Evolutionary conservation across 257 asterid genomes (phyloP), one percentile per base, ranked within the genome.

Genomic region (Phtheirospermum japonicum): DNA sequence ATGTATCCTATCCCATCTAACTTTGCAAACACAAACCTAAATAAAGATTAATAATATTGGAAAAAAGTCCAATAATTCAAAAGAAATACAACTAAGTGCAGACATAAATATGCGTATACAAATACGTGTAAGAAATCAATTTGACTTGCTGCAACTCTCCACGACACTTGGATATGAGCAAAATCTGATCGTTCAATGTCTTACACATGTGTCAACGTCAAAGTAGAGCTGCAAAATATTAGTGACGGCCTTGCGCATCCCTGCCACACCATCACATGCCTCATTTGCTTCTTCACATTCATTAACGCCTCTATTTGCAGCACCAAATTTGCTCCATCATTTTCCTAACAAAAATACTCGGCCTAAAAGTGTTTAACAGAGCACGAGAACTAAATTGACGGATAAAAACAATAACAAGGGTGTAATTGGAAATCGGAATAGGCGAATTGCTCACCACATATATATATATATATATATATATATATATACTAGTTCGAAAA

Each of bases 231-330:
- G 83, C 64, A 93, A 68, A 73, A 93, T 89, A 53, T 93, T 96
- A 0, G 82, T 89, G 57, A 71, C 99, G 9, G 99, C 94, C 78
- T 85, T 85, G 6, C 89, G 77, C 18, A 90, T 93, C 28, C 82
- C 97, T 16, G 82, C 90, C 19, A 93, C 97, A 46, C 89, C 96
- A 14, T 95, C 30, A 70, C 75, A 63, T 86, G 97, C 61, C 99
- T 75, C 95, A 81, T 85, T 82, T 89, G 96, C 80, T 93, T 92
- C 93, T 92, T 97, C 61, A 85, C 95, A 57, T 86, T 92, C 71
- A 89, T 77, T 60, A 89, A 53, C 72, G 79, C 65, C 69, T 85
- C 99, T 9, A 92, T 86, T 71, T 83, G 76, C 33, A 81, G 84
- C 67, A 82, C 95, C 91, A 92, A 66, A 75, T 75, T 70, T 37